Conservation (phyloP, 2,329 filamentous ascomycete species). For the Talaromyces islandicus region DNA sequence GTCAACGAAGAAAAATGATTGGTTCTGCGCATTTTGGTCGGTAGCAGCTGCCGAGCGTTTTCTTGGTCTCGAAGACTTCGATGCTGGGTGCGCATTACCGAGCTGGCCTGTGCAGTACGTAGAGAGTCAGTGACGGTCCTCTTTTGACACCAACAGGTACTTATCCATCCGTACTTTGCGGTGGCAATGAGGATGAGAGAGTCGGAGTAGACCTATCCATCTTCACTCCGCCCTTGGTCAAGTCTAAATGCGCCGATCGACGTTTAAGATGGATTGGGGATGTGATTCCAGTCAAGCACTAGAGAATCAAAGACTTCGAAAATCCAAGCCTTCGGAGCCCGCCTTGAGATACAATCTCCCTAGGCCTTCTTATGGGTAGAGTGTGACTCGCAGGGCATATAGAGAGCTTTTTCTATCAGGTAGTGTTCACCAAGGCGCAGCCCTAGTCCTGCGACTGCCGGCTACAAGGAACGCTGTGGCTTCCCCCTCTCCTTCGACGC, state of each 20-base stretch:
- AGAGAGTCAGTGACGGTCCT: neutral
- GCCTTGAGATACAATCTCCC: neutral
- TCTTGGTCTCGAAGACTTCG: slow-evolving; percentile 19
- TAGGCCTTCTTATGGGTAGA: neutral
- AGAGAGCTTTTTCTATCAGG: neutral
- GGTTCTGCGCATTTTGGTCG: slow-evolving; percentile 19
- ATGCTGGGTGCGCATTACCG: neutral
- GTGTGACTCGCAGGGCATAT: neutral
- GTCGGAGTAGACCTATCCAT: neutral
- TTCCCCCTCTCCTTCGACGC: neutral
- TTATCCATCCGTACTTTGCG: neutral
- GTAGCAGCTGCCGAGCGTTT: slow-evolving; percentile 20
- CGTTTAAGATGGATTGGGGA: neutral
- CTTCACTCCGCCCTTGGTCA: neutral
- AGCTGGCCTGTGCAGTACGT: neutral
- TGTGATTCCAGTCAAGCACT: neutral
- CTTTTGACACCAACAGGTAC: neutral
- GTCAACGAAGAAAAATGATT: slow-evolving; percentile 37
- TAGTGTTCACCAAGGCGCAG: neutral
- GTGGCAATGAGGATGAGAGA: neutral
- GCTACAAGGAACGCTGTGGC: neutral
- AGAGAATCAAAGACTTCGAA: neutral
- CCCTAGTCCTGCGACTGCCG: neutral
- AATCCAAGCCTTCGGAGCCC: neutral
- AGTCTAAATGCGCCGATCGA: neutral